Evolutionary conservation across 2,329 filamentous ascomycete genomes (phyloP), one percentile per base, ranked within the genome.

Genomic region (Boeremia exigua): DNA sequence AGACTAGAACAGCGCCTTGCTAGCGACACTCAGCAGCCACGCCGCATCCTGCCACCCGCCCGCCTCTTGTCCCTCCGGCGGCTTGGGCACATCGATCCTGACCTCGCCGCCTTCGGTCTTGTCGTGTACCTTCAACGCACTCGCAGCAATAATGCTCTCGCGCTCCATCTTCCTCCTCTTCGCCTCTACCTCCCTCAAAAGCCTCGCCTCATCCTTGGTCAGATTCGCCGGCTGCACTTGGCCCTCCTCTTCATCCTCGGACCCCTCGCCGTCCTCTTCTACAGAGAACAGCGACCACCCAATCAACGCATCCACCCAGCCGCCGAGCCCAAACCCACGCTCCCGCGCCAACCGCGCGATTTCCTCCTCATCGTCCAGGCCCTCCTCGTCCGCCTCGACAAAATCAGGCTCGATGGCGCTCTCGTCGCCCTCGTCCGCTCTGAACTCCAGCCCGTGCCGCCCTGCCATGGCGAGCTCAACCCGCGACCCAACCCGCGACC

Each of bases 1-100:
- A 15, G 32, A 11, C 34, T 17, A 73, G n/a, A 77, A 63, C 17
- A 77, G 49, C 28, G 79, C 79, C 56, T 80, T 81, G 0, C 74
- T 74, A 9, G 84, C 82, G 37, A 84, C 79, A 45, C 81, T 81
- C 54, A 86, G 70, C 54, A 86, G 66, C 84, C 84, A 86, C 28
- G 80, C 79, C 29, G 82, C 83, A 74, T 86, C 84, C 56, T 81
- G 78, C 84, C 84, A 86, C 0, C 82, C 82, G 5, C 81, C 82
- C 15, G 61, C 67, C 14, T 73, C 73, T 23, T 74, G 23, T 52
- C 62, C 17, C 56, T 56, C 56, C 6, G 60, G 48, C 19, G 61
- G 61, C 30, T 48, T 56, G 14, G 56, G 57, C 12, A 54, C 45
- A 11, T 58, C 57, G 19, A 56, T 56, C 11, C 53, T 62, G 12